Evolutionary conservation across 2,329 filamentous ascomycete genomes (phyloP), one percentile per base, ranked within the genome.

Genomic region (Acarospora socialis): DNA sequence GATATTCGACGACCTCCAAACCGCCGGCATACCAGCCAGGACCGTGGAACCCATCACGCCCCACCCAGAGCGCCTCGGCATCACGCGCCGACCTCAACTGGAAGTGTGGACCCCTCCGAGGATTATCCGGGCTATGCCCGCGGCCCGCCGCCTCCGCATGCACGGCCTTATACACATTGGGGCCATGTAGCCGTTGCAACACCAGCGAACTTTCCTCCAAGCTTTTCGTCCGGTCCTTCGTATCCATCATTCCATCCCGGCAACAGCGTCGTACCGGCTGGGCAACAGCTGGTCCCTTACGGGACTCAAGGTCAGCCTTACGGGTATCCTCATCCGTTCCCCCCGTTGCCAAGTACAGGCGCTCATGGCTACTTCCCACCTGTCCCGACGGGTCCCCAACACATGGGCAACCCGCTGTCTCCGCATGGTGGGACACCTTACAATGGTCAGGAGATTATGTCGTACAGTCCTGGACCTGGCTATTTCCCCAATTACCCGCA

Each of bases 51-150:
- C 14, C 49, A 34, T 47, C 35, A 41, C 30, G 57, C 52, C 39
- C 57, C 52, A 35, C 52, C 50, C 39, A 60, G 49, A 41, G 59
- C 47, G 47, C 57, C 54, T 42, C 61, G 43, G 55, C 55, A 60
- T 52, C 36, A 56, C 37, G 53, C 54, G 44, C 66, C 68, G 42
- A 60, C 60, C 40, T 61, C 65, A 42, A 61, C 70, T 34, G 69
- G 71, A 60, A 79, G 67, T 51, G 63, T 69, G 60, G 77, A 79
- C 51, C 68, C 68, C 21, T 63, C 63, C 13, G 73, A 81, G 15
- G 73, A 80, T n/a, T 76, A 67, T 49, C 54, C 59, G 40, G 44
- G 60, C 55, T 61, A 65, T 59, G 55, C 54, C 38, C 45, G 45
- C 46, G 32, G 43, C 48, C 55, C 47, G 29, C 42, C 45, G 10